Conservation (phyloP, 2,329 filamentous ascomycete species). For the Albifimbria verrucaria region DNA sequence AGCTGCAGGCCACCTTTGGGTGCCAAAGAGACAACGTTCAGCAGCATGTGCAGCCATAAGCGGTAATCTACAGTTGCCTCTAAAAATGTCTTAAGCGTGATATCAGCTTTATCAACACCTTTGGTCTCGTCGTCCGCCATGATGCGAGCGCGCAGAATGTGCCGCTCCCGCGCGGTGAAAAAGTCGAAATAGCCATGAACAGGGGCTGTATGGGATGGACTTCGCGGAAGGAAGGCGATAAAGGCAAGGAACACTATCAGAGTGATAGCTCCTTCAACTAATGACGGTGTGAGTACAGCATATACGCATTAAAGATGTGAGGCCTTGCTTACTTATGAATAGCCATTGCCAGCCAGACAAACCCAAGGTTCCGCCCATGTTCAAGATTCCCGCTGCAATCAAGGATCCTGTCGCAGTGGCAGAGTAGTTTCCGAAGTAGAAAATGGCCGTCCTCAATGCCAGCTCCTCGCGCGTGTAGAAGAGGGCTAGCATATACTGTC, state of each 20-base stretch:
- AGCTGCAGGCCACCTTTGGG: conserved; percentile 22
- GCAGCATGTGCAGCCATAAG: conserved; percentile 15
- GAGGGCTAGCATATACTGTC: conserved; percentile 25
- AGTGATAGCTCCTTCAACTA: conserved; percentile 15
- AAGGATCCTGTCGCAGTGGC: conserved; percentile 23
- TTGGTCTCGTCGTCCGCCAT: conserved; percentile 17
- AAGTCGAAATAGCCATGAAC: conserved; percentile 16
- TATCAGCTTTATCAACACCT: conserved; percentile 7
- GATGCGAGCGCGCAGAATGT: conserved; percentile 14
- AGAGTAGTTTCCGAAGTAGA: conserved; percentile 26
- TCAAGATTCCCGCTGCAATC: conserved; percentile 22
- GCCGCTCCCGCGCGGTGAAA: conserved; percentile 11
- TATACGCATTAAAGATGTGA: too few species aligned
- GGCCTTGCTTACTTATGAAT: too few species aligned
- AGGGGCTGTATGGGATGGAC: conserved; percentile 11
- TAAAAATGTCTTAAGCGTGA: conserved; percentile 5
- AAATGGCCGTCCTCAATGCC: conserved; percentile 22
- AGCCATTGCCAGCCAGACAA: conserved; percentile 27
- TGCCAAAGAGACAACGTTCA: conserved; percentile 16
- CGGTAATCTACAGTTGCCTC: conserved; percentile 10
- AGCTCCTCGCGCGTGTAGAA: conserved; percentile 27
- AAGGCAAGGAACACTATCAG: conserved; percentile 15
- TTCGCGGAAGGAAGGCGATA: conserved; percentile 11
- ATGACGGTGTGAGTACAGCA: too few species aligned
- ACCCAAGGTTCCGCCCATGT: conserved; percentile 18